These are phyloP conservation scores for Colletotrichum cereale DNA, from an alignment of 2,329 filamentous ascomycete species.

Conservation along the genomic window DNA sequence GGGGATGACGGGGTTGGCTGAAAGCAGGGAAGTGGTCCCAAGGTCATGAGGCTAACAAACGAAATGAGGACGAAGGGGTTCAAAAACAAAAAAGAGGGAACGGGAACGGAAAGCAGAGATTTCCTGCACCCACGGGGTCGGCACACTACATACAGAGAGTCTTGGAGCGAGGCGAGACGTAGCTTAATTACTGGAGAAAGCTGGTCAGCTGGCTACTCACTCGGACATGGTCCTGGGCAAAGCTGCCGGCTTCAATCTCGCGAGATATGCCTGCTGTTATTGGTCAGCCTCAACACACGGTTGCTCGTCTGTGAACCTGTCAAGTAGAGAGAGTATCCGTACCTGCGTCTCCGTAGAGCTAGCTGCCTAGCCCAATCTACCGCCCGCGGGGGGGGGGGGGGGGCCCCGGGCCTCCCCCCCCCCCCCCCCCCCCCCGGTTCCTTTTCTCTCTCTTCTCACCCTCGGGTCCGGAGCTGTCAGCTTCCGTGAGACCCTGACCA, in stretches of 20 bases:
- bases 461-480: not conserved
- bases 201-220: not conserved
- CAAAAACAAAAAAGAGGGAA: not conserved
- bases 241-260: not conserved
- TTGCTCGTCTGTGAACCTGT: not conserved
- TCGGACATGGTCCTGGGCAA: not conserved
- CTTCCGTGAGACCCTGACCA: not conserved
- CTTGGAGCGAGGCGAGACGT: not conserved
- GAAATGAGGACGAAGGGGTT: not conserved
- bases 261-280: not conserved
- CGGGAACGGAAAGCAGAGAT: not conserved
- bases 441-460: not conserved
- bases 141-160: too few relatives aligned
- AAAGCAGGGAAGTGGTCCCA: not conserved
- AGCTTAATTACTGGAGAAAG: conserved; percentile 22
- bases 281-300: not conserved
- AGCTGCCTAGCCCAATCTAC: not conserved
- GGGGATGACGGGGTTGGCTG: not conserved
- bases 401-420: too few relatives aligned
- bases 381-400: too few relatives aligned
- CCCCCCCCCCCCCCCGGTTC: too few relatives aligned
- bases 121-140: not conserved
- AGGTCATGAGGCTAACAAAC: not conserved
- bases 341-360: not conserved
- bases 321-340: not conserved